Conservation (phyloP, 2,329 filamentous ascomycete species). For the Beauveria sp. region DNA sequence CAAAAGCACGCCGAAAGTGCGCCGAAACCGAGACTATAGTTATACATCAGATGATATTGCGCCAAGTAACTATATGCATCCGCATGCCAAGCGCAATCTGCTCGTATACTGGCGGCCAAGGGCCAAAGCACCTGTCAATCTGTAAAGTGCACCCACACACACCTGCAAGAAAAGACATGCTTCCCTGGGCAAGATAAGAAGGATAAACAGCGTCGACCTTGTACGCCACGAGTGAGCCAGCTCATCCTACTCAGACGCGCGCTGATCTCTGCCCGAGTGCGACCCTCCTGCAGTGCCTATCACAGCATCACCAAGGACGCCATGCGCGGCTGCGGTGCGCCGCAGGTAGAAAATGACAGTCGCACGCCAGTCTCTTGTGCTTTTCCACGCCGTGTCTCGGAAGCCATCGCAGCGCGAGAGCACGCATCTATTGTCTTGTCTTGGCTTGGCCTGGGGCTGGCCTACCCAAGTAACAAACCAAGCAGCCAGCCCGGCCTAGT, state of each 20-base stretch:
- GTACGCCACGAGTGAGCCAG: background rate
- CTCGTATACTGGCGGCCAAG: no score
- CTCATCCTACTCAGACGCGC: background rate
- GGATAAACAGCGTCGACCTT: background rate
- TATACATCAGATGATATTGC: no score
- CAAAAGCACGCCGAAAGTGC: no score
- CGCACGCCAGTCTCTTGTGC: background rate
- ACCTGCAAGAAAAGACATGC: background rate
- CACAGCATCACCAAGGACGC: background rate
- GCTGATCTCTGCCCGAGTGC: constrained; percentile 1
- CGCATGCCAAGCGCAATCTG: background rate
- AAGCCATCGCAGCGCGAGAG: no score
- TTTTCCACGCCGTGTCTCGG: background rate
- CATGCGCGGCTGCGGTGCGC: background rate
- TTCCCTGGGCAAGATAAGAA: background rate
- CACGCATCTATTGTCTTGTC: background rate
- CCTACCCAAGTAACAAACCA: background rate
- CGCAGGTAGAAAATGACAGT: background rate
- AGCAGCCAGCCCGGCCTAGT: background rate
- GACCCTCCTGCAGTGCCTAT: background rate
- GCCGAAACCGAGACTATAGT: no score
- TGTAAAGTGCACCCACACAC: background rate
- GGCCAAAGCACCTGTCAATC: background rate
- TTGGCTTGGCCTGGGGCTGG: background rate
- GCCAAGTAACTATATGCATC: background rate